Base-by-base conservation (phyloP, 1,284 basidiomycete genomes). In the Gomphus bonarii region DNA sequence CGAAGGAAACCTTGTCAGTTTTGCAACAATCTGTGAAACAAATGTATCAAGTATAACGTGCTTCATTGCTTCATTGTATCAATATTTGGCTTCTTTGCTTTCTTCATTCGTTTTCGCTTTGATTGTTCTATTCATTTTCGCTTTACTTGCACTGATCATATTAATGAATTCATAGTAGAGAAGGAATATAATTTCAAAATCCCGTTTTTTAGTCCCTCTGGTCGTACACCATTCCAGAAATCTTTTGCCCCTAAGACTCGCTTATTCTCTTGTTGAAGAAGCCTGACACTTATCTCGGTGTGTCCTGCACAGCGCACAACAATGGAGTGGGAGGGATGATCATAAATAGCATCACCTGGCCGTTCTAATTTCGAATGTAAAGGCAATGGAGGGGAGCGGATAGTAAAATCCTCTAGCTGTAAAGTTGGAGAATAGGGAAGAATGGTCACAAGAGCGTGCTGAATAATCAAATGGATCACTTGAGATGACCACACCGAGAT, bases 211-310 rank as follows among this genome's bases (percentile, higher is more conserved):
- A 55, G 53, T 11, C 53, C 48, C 30, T 55, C 46, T 14, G 52
- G 51, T 8, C 49, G 50, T 36, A 58, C 30, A 7, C 75, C 84
- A 62, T 78, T 77, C 75, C 76, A 78, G 74, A 73, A 80, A 33
- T 77, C 74, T 54, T 68, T 67, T 0, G 72, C 73, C 20, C 61
- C 61, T 51, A 78, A 59, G 60, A 69, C 65, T 48, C 68, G 66
- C 42, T 70, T 78, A 3, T 78, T 81, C 60, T 83, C 80, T 61
- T 78, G 75, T 66, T 84, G 82, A 9, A 88, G 72, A 60, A 69
- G 65, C 0, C 68, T 68, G 0, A 88, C 78, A 35, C 71, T 68
- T 11, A 88, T 62, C 36, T 79, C 69, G 0, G 75, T 74, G 1
- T 70, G 70, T 7, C 69, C 68, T 0, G 76, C 75, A 63, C 82